Evolutionary conservation across 495 filamentous ascomycete species (phyloP).

Genomic region (Entonaema liquescens): DNA sequence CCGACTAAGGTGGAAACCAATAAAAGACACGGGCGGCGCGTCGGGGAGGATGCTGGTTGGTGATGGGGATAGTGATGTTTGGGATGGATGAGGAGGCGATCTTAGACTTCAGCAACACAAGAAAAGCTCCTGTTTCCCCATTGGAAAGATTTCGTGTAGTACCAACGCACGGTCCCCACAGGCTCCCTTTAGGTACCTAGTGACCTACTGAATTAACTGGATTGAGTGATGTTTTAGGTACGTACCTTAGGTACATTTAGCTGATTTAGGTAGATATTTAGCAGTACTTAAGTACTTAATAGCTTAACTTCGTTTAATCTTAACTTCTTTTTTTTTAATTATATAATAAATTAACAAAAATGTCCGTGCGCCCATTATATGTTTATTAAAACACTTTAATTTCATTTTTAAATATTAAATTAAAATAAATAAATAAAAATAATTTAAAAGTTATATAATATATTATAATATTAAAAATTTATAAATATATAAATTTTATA

Average conservation of each 20-base stretch:
- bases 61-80: constrained; percentile 6
- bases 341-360: too few species aligned
- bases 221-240: not conserved
- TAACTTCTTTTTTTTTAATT: not conserved
- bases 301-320: not conserved
- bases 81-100: constrained; percentile 35
- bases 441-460: too few species aligned
- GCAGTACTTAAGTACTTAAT: not conserved
- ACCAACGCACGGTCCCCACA: constrained; percentile 20
- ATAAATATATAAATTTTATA: too few species aligned
- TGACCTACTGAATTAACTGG: not conserved
- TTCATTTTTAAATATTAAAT: too few species aligned
- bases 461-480: too few species aligned
- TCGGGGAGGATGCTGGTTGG: constrained; percentile 5
- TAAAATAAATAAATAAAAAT: too few species aligned
- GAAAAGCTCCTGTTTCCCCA: constrained; percentile 37
- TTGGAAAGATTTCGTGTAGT: constrained; percentile 46
- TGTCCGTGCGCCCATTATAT: too few species aligned
- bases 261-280: not conserved
- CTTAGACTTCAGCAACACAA: constrained; percentile 14
- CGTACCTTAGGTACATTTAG: not conserved
- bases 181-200: not conserved
- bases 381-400: too few species aligned
- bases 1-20: not conserved
- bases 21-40: not conserved